Percentiles rank a stretch among this genome's conserved stretches.
Evolutionary conservation across 768 basidiomycete genomes (phyloP).

Genomic region (Ramaria rubella): DNA sequence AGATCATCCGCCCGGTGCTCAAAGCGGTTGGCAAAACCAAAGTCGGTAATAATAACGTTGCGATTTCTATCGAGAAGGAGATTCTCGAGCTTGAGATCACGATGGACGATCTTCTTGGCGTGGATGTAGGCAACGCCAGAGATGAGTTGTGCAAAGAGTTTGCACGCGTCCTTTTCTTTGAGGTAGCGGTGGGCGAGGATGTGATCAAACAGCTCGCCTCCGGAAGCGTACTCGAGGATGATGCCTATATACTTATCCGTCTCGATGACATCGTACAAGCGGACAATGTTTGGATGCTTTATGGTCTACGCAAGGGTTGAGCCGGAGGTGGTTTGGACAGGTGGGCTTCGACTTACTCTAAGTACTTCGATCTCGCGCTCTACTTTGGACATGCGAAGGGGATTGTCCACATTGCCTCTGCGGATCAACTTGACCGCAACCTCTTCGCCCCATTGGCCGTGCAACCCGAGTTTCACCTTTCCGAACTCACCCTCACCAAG

Average conservation of each 20-base stretch:
- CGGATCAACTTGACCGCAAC: conserved; percentile 98
- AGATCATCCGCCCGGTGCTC: conserved; percentile 89
- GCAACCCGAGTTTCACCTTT: conserved; percentile 97
- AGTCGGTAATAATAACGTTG: conserved; percentile 99
- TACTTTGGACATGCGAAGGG: conserved; percentile 87
- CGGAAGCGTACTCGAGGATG: conserved; percentile 96
- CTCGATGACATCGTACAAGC: conserved; percentile 96
- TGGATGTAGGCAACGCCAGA: conserved; percentile 99
- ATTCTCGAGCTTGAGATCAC: conserved; percentile 98
- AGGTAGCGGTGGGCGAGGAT: conserved; percentile 97
- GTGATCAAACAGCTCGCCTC: conserved; percentile 97
- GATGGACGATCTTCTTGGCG: conserved; percentile 98
- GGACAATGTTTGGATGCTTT: conserved; percentile 97
- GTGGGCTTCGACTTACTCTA: conserved; percentile 52
- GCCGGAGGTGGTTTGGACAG: conserved; percentile 9
- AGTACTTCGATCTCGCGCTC: conserved; percentile 97
- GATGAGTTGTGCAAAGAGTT: conserved; percentile 95
- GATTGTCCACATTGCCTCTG: conserved; percentile 82
- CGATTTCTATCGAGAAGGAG: conserved; percentile 93
- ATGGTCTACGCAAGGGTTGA: conserved; percentile 52
- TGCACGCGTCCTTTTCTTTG: conserved; percentile 88
- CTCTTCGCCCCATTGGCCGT: conserved; percentile 90
- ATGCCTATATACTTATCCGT: conserved; percentile 99
- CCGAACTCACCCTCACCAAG: conserved; percentile 98
- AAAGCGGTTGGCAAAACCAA: conserved; percentile 97